Percentiles rank a stretch among this genome's conserved stretches.
These are phyloP conservation scores for Zelonia costaricensis DNA, from an alignment of 208 protist species.

Conservation along the genomic window DNA sequence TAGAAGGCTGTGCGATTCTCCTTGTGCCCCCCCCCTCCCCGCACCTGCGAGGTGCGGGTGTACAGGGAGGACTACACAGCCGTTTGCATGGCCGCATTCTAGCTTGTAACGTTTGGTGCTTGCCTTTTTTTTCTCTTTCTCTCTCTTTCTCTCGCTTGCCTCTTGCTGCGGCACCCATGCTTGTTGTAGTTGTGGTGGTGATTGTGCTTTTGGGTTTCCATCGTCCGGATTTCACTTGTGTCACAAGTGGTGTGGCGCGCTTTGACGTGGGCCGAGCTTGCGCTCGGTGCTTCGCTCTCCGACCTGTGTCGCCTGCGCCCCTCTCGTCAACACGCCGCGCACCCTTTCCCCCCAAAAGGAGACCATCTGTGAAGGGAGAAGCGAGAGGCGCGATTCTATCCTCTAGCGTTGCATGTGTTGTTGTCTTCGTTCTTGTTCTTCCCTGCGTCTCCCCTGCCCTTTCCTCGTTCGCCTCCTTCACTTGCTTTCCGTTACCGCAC, in stretches of 20 bases:
- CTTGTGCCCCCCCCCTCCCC: not conserved
- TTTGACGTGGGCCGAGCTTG: no score
- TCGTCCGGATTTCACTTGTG: no score
- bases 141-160: not conserved
- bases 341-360: no score
- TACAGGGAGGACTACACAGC: no score
- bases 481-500: not conserved
- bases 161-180: not conserved
- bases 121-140: not conserved
- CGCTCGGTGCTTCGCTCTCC: no score
- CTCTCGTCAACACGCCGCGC: no score
- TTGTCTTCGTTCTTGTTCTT: not conserved
- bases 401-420: not conserved
- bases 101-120: not conserved
- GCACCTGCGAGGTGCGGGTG: no score
- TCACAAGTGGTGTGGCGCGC: no score
- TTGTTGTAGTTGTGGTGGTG: not conserved
- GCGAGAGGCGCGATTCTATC: not conserved
- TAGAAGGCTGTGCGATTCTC: no score
- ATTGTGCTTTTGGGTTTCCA: no score
- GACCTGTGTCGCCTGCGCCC: no score
- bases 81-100: no score
- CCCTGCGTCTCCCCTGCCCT: not conserved
- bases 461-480: not conserved
- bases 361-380: not conserved